These are phyloP conservation scores for Atractiella rhizophila DNA, from an alignment of 768 basidiomycete genomes.

Conservation along the genomic window DNA sequence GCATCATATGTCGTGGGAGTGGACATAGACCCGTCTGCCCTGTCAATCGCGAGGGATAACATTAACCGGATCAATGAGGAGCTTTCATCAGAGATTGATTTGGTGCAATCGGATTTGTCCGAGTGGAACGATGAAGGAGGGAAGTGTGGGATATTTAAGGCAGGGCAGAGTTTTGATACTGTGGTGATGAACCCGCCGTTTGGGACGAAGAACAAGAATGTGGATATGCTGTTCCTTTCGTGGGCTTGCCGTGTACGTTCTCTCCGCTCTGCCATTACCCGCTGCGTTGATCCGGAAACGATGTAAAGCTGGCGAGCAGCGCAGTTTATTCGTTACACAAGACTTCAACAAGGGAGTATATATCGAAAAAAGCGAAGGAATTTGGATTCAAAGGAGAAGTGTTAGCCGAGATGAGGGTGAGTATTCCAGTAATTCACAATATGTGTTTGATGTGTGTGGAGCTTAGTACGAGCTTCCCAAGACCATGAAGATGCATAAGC, in stretches of 20 bases:
- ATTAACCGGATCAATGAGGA: slow-evolving; percentile 15
- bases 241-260: slow-evolving; percentile 11
- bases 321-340: slow-evolving; percentile 14
- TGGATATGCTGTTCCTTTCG: slow-evolving; percentile 18
- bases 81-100: slow-evolving; percentile 12
- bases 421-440: neutral
- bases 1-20: slow-evolving; percentile 14
- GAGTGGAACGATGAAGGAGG: neutral
- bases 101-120: slow-evolving; percentile 11
- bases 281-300: neutral
- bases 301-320: slow-evolving; percentile 8
- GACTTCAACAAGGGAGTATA: slow-evolving; percentile 2
- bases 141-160: neutral
- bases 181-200: slow-evolving; percentile 14
- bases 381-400: slow-evolving; percentile 3
- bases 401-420: slow-evolving; percentile 1
- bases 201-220: slow-evolving; percentile 15
- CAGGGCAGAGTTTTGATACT: slow-evolving; percentile 6
- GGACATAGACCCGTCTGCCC: slow-evolving; percentile 14
- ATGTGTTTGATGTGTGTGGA: too few species aligned
- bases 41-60: slow-evolving; percentile 14
- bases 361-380: neutral
- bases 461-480: slow-evolving; percentile 7
- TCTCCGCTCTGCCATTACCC: neutral
- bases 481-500: slow-evolving; percentile 18